Percentiles rank a stretch among this genome's conserved stretches.
These are phyloP conservation scores for Termitomyces heimii DNA, from an alignment of 768 basidiomycete species.

Conservation along the genomic window DNA sequence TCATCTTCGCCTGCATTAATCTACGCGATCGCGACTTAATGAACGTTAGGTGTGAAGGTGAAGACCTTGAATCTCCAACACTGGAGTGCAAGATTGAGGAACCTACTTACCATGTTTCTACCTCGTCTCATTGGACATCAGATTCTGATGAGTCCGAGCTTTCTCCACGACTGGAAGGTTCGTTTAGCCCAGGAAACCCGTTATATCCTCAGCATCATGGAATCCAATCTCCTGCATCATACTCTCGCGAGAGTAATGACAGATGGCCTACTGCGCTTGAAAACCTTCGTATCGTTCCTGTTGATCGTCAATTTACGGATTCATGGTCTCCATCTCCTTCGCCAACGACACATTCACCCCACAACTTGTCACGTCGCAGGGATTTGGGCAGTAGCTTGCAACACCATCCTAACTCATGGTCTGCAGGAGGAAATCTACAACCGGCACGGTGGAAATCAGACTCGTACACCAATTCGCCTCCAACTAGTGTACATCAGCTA, in stretches of 20 bases:
- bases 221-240: conserved; percentile 17
- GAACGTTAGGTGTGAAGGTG: conserved; percentile 16
- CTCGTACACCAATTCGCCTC: conserved; percentile 20
- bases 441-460: conserved; percentile 34
- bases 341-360: conserved; percentile 15
- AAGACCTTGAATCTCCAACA: conserved; percentile 31
- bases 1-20: conserved; percentile 3
- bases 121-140: conserved; percentile 32
- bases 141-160: conserved; percentile 21
- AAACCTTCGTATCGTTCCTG: conserved; percentile 20
- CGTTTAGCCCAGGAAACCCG: conserved; percentile 24
- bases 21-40: background rate
- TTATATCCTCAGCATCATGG: conserved; percentile 25
- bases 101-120: conserved; percentile 32
- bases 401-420: conserved; percentile 26
- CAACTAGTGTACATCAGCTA: conserved; percentile 16
- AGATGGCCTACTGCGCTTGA: conserved; percentile 26
- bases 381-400: conserved; percentile 23
- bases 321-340: conserved; percentile 22
- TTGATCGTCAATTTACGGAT: conserved; percentile 15
- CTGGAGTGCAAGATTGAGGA: conserved; percentile 47
- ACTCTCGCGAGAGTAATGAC: conserved; percentile 21
- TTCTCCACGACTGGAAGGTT: conserved; percentile 27
- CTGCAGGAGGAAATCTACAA: conserved; percentile 28
- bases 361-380: conserved; percentile 24